Evolutionary conservation across 306 rosid species (phyloP).

Genomic region (Sphenostylis stenocarpa): DNA sequence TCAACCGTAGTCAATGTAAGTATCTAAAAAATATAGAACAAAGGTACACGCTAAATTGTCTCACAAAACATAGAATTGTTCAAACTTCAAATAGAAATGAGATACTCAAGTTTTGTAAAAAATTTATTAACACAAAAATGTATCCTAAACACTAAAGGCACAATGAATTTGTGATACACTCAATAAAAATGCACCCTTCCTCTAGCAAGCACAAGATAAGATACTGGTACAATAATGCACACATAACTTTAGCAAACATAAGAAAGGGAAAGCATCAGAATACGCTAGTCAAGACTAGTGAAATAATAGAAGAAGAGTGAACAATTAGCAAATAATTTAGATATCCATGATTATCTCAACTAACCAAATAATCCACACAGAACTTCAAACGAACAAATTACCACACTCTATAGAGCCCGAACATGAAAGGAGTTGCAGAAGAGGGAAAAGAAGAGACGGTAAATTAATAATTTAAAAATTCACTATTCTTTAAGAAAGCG

Average conservation of each 20-base stretch:
- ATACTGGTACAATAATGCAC: neutral
- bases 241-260: neutral
- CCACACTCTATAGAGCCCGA: neutral
- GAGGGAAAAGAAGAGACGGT: neutral
- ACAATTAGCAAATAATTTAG: no score
- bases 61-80: conserved; percentile 8
- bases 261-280: neutral
- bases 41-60: neutral
- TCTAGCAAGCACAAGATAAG: neutral
- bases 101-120: neutral
- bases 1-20: conserved; percentile 12
- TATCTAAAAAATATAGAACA: neutral
- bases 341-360: conserved; percentile 6
- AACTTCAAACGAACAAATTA: neutral
- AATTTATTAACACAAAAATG: neutral
- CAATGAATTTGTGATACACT: neutral
- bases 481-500: neutral
- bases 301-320: neutral
- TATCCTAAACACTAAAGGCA: neutral
- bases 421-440: neutral
- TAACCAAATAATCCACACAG: neutral
- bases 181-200: neutral
- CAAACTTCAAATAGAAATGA: neutral
- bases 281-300: neutral
- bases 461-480: neutral